Percentiles rank a stretch among this genome's conserved stretches.
phyloP scores from a whole-genome alignment of 352 stramenopile genomes.

The Phytophthora pini region DNA sequence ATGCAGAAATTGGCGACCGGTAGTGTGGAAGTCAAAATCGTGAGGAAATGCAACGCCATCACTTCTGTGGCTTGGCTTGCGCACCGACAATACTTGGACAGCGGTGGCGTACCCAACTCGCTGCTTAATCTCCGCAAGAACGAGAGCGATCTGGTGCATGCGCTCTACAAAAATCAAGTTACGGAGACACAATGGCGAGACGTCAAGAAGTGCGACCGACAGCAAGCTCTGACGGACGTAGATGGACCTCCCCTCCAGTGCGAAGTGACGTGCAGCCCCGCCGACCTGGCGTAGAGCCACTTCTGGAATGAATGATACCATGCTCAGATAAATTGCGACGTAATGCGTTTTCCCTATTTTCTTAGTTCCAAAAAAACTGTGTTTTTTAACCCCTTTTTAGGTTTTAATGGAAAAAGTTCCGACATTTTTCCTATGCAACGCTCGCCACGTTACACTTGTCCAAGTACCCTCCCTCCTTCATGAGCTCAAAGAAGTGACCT shows the following conservation, averaged over 20 bases:
- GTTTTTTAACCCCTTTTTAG: no score
- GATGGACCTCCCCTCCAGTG: no score
- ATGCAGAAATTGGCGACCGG: not conserved
- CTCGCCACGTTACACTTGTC: slow-evolving; percentile 33
- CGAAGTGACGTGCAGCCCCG: no score
- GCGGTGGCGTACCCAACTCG: not conserved
- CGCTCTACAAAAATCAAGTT: not conserved
- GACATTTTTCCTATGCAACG: slow-evolving; percentile 3
- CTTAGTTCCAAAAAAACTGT: no score
- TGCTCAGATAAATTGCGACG: no score
- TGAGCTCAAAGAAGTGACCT: slow-evolving; percentile 62
- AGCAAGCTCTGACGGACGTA: no score
- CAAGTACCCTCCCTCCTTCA: slow-evolving; percentile 51
- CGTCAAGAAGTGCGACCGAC: no score
- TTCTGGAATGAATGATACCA: no score
- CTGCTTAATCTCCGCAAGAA: not conserved
- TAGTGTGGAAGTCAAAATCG: not conserved
- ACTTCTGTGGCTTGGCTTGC: not conserved
- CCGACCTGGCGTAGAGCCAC: no score
- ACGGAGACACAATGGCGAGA: no score
- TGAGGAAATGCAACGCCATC: not conserved
- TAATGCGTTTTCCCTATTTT: no score
- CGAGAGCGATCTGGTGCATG: not conserved
- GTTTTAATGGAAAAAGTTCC: no score
- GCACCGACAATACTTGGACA: not conserved